Conservation (phyloP, 1,284 basidiomycete species). For the Mycena sp. region DNA sequence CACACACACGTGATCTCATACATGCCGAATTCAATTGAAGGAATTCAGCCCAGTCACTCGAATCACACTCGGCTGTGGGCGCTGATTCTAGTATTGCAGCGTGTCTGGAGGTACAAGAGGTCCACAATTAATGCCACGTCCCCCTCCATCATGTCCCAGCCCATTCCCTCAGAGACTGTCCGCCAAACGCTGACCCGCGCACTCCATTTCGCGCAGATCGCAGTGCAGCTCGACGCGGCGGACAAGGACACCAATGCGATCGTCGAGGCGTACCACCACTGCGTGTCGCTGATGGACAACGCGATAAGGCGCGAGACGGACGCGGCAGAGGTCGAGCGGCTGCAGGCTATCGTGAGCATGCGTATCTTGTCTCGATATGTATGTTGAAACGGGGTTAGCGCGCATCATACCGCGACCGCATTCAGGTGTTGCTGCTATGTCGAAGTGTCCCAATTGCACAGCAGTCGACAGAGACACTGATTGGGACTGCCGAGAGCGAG, state of each 20-base stretch:
- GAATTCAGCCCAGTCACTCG: too few species aligned
- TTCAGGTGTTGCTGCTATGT: slow-evolving; percentile 18
- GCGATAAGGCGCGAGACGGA: slow-evolving; percentile 5
- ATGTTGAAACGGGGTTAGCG: slow-evolving; percentile 11
- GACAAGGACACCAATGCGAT: slow-evolving; percentile 20
- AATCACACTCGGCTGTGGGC: too few species aligned
- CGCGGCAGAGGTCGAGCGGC: slow-evolving; percentile 4
- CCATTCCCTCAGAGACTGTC: slow-evolving; percentile 16
- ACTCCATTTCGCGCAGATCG: slow-evolving; percentile 20
- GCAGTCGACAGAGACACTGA: slow-evolving; percentile 7
- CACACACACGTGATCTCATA: too few species aligned
- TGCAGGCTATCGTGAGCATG: slow-evolving; percentile 13
- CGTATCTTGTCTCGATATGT: neutral
- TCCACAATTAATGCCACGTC: neutral
- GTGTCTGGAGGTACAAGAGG: neutral
- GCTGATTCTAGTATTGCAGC: too few species aligned
- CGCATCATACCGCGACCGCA: slow-evolving; percentile 14
- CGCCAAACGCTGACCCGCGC: slow-evolving; percentile 23
- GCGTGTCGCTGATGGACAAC: slow-evolving; percentile 18
- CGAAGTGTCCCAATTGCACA: slow-evolving; percentile 14
- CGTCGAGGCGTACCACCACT: slow-evolving; percentile 19
- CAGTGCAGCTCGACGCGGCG: slow-evolving; percentile 25
- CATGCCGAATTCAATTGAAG: too few species aligned
- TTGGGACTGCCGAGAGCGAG: neutral
- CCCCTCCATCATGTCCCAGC: neutral